Conservation (phyloP, 2,329 filamentous ascomycete species). For the Sporothrix dimorphospora region DNA sequence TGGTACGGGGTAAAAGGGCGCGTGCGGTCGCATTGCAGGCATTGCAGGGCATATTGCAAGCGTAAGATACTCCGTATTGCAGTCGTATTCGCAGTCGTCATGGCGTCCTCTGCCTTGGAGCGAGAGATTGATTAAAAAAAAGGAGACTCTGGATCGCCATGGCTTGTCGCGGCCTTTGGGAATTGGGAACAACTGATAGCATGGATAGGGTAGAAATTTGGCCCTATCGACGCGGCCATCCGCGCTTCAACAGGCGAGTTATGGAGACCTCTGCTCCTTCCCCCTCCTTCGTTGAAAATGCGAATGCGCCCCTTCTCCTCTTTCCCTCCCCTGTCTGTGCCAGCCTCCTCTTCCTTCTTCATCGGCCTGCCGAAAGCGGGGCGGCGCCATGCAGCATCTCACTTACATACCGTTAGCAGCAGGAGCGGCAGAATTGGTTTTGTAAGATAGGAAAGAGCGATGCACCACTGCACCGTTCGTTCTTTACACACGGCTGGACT, state of each 20-base stretch:
- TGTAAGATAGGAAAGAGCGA: background rate
- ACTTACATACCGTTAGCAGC: slow-evolving; percentile 9
- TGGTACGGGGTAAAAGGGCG: background rate
- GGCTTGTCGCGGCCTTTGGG: background rate
- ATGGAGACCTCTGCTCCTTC: background rate
- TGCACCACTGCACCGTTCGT: background rate
- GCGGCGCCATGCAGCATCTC: slow-evolving; percentile 11
- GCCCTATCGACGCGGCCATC: background rate
- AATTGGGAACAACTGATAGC: background rate
- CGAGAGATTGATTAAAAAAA: background rate
- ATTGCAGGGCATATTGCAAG: too few species aligned
- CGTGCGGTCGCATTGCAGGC: too few species aligned
- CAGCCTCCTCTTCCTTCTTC: slow-evolving; percentile 2
- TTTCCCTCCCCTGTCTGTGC: background rate
- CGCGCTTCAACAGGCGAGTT: background rate
- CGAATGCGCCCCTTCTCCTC: background rate
- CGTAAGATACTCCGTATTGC: background rate
- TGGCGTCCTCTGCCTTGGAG: background rate
- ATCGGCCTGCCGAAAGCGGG: slow-evolving; percentile 20
- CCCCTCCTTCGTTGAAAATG: background rate
- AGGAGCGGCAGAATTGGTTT: background rate
- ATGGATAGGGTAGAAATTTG: background rate
- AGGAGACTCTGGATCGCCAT: background rate
- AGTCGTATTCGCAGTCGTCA: background rate
- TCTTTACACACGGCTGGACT: background rate